These are phyloP conservation scores for Spathaspora girioi DNA, from an alignment of 805 yeast genomes.

Conservation along the genomic window DNA sequence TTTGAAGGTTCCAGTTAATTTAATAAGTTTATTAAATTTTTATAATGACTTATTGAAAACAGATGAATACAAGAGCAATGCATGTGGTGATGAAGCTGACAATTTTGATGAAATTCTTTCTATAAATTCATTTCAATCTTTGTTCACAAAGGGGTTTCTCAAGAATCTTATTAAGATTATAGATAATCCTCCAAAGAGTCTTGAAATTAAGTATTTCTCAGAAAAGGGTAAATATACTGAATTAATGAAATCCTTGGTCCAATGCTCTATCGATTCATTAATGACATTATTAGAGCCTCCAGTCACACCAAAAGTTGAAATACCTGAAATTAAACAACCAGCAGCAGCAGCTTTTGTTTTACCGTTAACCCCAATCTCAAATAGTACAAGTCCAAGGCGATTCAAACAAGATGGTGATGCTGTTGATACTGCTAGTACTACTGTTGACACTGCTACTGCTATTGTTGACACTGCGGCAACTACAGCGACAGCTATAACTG, in stretches of 20 bases:
- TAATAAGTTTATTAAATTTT: conserved; percentile 16
- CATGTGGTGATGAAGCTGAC: conserved; percentile 20
- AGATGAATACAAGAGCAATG: conserved; percentile 19
- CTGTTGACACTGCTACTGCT: not conserved
- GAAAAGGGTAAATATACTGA: conserved; percentile 30
- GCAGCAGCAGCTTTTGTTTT: conserved; percentile 8
- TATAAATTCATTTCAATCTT: conserved; percentile 11
- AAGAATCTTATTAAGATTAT: conserved; percentile 27
- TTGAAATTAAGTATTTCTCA: conserved; percentile 43
- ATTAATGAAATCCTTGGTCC: conserved; percentile 34
- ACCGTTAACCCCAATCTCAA: conserved; percentile 27
- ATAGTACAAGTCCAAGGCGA: conserved; percentile 18
- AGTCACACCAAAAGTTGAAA: conserved; percentile 28
- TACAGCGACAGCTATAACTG: not conserved
- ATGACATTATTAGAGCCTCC: conserved; percentile 14
- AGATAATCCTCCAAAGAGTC: conserved; percentile 44
- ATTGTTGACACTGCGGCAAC: not conserved
- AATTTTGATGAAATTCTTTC: conserved; percentile 16
- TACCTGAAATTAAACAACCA: conserved; percentile 8
- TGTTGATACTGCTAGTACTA: not conserved
- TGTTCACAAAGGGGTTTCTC: conserved; percentile 15
- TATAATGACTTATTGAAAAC: conserved; percentile 15
- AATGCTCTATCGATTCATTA: conserved; percentile 26
- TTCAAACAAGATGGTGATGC: not conserved
- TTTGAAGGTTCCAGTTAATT: conserved; percentile 28